Percentiles rank a stretch among this genome's conserved stretches.
Evolutionary conservation across 495 filamentous ascomycete species (phyloP).

Genomic region (Lophiostoma macrostomum): DNA sequence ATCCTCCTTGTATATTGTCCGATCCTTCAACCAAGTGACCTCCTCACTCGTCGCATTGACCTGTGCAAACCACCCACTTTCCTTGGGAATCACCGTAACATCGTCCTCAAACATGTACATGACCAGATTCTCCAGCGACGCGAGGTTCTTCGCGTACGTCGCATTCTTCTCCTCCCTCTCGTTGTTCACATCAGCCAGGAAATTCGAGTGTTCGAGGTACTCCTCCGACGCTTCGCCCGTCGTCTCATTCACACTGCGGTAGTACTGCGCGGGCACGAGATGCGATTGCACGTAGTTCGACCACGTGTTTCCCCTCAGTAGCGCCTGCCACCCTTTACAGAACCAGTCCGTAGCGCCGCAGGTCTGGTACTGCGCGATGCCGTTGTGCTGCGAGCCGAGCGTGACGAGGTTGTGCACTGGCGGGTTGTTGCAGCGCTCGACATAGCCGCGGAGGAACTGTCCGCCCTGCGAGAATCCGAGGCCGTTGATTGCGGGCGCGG

Average conservation of each 20-base stretch:
- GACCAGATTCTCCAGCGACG: constrained; percentile 68
- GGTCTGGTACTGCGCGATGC: constrained; percentile 76
- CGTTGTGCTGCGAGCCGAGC: constrained; percentile 91
- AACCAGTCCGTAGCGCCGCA: constrained; percentile 67
- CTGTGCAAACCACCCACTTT: constrained; percentile 88
- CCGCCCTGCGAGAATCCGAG: constrained; percentile 95
- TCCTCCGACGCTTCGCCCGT: constrained; percentile 55
- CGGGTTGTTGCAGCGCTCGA: constrained; percentile 84
- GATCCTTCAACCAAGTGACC: constrained; percentile 65
- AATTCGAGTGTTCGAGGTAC: constrained; percentile 83
- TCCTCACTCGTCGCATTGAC: constrained; percentile 59
- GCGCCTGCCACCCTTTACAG: constrained; percentile 70
- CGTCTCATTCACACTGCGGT: constrained; percentile 48
- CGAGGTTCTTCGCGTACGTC: constrained; percentile 70
- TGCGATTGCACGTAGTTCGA: constrained; percentile 65
- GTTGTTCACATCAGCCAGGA: constrained; percentile 98
- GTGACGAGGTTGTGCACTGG: constrained; percentile 81
- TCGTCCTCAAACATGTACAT: constrained; percentile 92
- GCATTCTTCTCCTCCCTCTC: constrained; percentile 73
- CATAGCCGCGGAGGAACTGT: constrained; percentile 89
- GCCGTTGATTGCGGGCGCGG: constrained; percentile 79
- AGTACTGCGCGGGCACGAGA: constrained; percentile 95
- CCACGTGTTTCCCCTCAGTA: constrained; percentile 76
- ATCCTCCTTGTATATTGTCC: constrained; percentile 80
- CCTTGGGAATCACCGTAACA: constrained; percentile 80